phyloP scores from a whole-genome alignment of 257 asterid genomes.

The Knoxia roxburghii region DNA sequence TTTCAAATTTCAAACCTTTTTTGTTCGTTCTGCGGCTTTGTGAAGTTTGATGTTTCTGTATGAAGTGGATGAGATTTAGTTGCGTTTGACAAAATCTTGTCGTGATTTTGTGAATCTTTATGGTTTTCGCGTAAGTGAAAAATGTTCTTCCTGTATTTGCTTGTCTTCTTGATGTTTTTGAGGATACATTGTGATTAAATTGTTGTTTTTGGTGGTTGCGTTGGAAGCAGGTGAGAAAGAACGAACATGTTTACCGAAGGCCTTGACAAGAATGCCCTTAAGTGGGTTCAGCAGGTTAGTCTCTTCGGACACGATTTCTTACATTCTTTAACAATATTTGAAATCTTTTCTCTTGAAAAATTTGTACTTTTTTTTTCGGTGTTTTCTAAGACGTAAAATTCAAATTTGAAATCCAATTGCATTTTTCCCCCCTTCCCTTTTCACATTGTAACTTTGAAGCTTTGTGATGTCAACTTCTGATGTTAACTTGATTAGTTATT shows the following conservation, averaged over 20 bases:
- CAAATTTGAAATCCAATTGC: not conserved
- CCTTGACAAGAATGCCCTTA: constrained; percentile 43
- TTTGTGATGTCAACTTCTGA: not conserved
- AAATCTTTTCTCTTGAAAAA: not conserved
- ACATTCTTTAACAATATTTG: not conserved
- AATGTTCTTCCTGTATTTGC: not conserved
- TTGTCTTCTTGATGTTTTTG: not conserved
- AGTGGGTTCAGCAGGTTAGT: constrained; percentile 46
- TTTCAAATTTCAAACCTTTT: not conserved
- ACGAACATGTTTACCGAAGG: constrained; percentile 48
- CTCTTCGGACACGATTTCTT: not conserved
- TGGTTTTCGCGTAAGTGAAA: not conserved
- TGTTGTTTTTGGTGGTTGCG: not conserved
- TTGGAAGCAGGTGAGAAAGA: constrained; percentile 16
- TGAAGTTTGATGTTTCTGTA: not conserved
- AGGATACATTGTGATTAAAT: constrained; percentile 4
- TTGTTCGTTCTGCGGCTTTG: too few relatives aligned
- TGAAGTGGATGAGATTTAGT: not conserved
- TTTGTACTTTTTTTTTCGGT: not conserved
- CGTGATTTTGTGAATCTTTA: not conserved
- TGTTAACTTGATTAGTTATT: not conserved
- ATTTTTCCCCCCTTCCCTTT: not conserved
- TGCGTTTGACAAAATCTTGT: not conserved
- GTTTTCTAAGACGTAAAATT: not conserved
- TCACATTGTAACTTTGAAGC: not conserved